Evolutionary conservation across 768 basidiomycete genomes (phyloP), one percentile per base, ranked within the genome.

Genomic region (Chiua virens): DNA sequence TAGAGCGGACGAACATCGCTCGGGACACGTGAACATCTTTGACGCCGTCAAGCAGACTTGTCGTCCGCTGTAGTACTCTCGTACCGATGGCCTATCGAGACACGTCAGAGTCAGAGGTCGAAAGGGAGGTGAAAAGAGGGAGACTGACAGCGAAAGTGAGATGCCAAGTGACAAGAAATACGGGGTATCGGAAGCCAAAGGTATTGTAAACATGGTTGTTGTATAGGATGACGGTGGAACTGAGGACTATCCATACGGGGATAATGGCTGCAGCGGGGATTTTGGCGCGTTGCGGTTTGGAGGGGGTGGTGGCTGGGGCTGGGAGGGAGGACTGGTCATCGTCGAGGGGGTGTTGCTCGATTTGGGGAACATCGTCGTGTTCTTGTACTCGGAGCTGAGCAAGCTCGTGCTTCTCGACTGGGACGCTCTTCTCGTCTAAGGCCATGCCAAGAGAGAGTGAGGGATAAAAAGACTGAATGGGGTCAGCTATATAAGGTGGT

Each of bases 111-210:
- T 11, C 18, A 1, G 14, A 34, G 6, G 28, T 8, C 28, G 10
- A 42, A 47, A 13, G 43, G 48, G 39, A 47, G 15, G 35, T 50
- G 46, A 23, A 44, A 18, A 30, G 14, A 20, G 15, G 32, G 14
- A 39, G 11, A 71, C 77, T 68, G 65, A 80, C 82, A 47, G 87
- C 86, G 56, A 91, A 83, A 25, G 78, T 74, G 25, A 86, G 70
- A 68, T 93, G 93, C 80, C 80, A 95, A 37, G 92, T 95, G 49
- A 94, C 92, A 41, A 93, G 80, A 71, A 95, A 96, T 57, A 97
- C 92, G 25, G 95, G 95, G 75, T 76, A 97, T 63, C 83, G 82
- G 77, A 97, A 97, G 53, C 84, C 71, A 63, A 89, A 82, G 40
- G 79, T 80, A 71, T 89, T 89, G 78, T 90, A 92, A 59, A 91